phyloP scores from a whole-genome alignment of 2,329 filamentous ascomycete genomes.

The Ophiostoma ulmi region DNA sequence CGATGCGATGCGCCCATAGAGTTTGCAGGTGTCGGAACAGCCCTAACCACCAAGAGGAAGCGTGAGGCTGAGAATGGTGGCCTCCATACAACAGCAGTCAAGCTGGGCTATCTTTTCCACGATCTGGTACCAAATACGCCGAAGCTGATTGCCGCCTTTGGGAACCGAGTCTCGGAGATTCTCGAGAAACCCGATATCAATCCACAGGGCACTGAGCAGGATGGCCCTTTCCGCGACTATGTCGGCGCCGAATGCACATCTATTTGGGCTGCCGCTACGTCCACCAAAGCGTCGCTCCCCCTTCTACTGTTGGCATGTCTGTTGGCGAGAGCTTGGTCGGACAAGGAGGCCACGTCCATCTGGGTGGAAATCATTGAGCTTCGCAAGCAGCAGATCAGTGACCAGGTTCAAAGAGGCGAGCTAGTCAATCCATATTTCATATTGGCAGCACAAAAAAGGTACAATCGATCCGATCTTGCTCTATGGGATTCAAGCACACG shows the following conservation, averaged over 20 bases:
- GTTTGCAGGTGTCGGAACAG: not conserved
- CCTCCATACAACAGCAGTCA: not conserved
- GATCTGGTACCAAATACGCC: not conserved
- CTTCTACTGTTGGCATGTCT: not conserved
- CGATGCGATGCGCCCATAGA: not conserved
- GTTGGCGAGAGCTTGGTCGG: not conserved
- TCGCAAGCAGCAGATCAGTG: not conserved
- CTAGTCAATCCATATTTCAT: not conserved
- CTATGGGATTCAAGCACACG: not conserved
- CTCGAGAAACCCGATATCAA: not conserved
- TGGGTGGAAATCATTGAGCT: not conserved
- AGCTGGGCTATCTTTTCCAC: not conserved
- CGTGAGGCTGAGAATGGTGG: not conserved
- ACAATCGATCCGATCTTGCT: not conserved
- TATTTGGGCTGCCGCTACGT: not conserved
- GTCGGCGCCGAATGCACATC: not conserved
- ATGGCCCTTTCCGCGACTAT: not conserved
- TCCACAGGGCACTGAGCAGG: not conserved
- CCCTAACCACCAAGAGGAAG: not conserved
- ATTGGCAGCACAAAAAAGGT: not conserved
- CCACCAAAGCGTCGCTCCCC: not conserved
- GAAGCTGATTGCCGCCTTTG: not conserved
- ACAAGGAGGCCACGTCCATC: not conserved
- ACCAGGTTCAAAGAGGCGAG: not conserved
- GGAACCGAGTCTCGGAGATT: not conserved